Percentiles rank a stretch among this genome's conserved stretches.
Evolutionary conservation across 352 stramenopile genomes (phyloP).

Genomic region (Globisporangium cystogenes): DNA sequence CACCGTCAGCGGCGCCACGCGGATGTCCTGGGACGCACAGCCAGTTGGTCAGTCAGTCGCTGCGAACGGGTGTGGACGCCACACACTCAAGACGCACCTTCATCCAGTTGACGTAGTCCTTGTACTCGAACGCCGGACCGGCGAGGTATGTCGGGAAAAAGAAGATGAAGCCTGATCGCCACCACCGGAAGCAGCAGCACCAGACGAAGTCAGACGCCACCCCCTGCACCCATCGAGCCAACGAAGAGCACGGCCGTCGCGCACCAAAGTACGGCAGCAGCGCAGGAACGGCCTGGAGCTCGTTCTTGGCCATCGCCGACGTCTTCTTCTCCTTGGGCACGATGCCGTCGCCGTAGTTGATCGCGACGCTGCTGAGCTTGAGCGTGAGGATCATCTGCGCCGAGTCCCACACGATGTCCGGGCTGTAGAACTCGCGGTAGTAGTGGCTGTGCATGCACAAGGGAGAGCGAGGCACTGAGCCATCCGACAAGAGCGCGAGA

Average conservation of each 20-base stretch:
- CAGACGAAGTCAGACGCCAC: not conserved
- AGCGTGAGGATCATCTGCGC: constrained; percentile 87
- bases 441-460: constrained; percentile 43
- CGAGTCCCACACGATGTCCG: constrained; percentile 78
- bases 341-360: constrained; percentile 78
- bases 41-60: not conserved
- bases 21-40: constrained; percentile 55
- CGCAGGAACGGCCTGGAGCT: constrained; percentile 49
- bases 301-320: constrained; percentile 64
- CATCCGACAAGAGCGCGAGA: not conserved
- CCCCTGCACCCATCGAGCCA: not conserved
- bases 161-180: constrained; percentile 66
- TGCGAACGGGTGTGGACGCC: too few species aligned
- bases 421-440: constrained; percentile 78
- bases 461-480: not conserved
- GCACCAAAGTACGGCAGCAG: constrained; percentile 73
- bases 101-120: constrained; percentile 81
- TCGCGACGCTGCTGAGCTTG: constrained; percentile 72
- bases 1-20: constrained; percentile 49
- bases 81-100: constrained; percentile 20
- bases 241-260: not conserved
- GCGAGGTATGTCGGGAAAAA: constrained; percentile 87
- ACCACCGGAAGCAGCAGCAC: not conserved
- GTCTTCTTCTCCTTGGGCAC: constrained; percentile 76
- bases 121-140: constrained; percentile 81